A percentile compares a stretch with the other conserved stretches of the same genome.
phyloP scores from a whole-genome alignment of 2,329 filamentous ascomycete genomes.

The Bipolaris zeicola region DNA sequence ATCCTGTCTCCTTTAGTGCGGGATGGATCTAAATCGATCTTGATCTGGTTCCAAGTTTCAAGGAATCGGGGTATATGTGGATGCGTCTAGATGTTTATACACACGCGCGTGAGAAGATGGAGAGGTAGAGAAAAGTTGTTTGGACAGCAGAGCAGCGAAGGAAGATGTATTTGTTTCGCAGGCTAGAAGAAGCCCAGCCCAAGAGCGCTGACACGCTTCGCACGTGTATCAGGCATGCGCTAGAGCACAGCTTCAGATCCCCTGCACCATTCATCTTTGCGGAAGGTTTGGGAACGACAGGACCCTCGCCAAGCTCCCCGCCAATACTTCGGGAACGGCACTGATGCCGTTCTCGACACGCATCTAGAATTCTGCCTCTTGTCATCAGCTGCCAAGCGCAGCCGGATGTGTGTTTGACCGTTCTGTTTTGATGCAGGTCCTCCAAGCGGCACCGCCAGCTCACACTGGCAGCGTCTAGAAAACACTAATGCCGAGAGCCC shows the following conservation, averaged over 20 bases:
- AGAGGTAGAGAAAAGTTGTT: constrained; percentile 20
- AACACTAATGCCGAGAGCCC: constrained; percentile 12
- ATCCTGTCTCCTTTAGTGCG: constrained; percentile 52
- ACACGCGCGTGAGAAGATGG: constrained; percentile 14
- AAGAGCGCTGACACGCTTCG: constrained; percentile 19
- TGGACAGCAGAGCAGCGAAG: constrained; percentile 24
- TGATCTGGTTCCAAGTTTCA: constrained; percentile 13
- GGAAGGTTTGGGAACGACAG: constrained; percentile 25
- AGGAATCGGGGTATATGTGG: constrained; percentile 4
- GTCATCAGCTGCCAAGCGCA: constrained; percentile 1
- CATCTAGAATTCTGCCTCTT: constrained; percentile 3
- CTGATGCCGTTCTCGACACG: constrained; percentile 8
- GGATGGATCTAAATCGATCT: neutral
- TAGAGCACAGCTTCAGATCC: constrained; percentile 21
- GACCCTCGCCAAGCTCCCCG: constrained; percentile 28
- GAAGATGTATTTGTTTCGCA: constrained; percentile 37
- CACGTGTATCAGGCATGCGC: constrained; percentile 26
- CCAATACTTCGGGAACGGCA: constrained; percentile 21
- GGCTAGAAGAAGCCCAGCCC: constrained; percentile 19
- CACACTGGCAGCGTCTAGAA: constrained; percentile 23
- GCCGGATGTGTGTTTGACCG: constrained; percentile 17
- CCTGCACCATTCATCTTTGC: constrained; percentile 24
- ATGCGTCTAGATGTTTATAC: constrained; percentile 14
- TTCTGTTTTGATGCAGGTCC: constrained; percentile 14
- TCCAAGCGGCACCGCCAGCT: constrained; percentile 13